Evolutionary conservation across 371 early-diverging fungal species (phyloP).

Genomic region (Ordospora colligata): DNA sequence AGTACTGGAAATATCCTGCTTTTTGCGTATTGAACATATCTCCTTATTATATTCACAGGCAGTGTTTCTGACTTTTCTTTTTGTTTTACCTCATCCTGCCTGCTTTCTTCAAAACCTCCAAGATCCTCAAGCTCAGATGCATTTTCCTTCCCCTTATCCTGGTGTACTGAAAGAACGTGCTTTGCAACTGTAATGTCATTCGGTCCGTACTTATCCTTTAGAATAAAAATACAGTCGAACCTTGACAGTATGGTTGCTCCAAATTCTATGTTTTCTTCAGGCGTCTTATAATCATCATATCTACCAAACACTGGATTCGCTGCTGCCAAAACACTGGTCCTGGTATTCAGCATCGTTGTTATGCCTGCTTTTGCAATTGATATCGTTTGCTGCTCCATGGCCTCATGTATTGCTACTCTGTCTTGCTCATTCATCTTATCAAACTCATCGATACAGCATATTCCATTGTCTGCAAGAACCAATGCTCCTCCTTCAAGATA

Average conservation of each 20-base stretch:
- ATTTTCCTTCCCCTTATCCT: constrained; percentile 13
- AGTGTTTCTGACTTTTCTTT: constrained; percentile 63
- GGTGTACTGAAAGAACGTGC: constrained; percentile 53
- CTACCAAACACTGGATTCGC: constrained; percentile 99
- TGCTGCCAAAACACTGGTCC: constrained; percentile 93
- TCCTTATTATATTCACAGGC: constrained; percentile 46
- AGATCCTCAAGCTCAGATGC: background rate
- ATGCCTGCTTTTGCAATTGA: constrained; percentile 99
- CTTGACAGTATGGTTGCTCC: constrained; percentile 91
- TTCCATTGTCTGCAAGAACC: constrained; percentile 96
- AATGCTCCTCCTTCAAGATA: constrained; percentile 98
- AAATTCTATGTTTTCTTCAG: constrained; percentile 85
- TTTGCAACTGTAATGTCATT: constrained; percentile 67
- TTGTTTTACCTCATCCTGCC: constrained; percentile 75
- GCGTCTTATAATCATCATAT: constrained; percentile 84
- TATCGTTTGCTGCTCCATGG: constrained; percentile 99
- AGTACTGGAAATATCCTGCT: constrained; percentile 54
- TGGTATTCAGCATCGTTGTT: constrained; percentile 91
- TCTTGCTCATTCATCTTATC: constrained; percentile 99
- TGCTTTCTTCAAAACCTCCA: constrained; percentile 64
- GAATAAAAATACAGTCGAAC: constrained; percentile 89
- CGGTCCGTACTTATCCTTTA: constrained; percentile 75
- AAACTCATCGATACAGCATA: constrained; percentile 99
- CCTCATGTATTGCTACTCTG: constrained; percentile 98
- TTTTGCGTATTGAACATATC: constrained; percentile 59